Percentiles rank a stretch among this genome's conserved stretches.
Conservation (phyloP, 768 basidiomycete genomes). For the Rossbeevera mucosa region DNA sequence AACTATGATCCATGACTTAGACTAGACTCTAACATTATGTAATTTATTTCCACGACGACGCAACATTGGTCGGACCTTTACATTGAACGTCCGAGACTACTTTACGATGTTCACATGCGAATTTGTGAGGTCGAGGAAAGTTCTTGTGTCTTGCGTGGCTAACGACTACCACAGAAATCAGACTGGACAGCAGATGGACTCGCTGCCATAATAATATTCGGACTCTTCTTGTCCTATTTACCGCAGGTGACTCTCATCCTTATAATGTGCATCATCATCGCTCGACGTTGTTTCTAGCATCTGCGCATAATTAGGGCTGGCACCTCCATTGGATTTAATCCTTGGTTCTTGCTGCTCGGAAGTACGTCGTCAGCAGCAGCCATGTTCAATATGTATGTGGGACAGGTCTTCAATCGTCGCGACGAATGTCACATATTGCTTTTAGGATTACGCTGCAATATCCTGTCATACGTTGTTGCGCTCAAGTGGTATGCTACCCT, state of each 20-base stretch:
- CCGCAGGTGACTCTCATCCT: slow-evolving; percentile 56
- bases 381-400: slow-evolving; percentile 74
- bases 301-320: slow-evolving; percentile 71
- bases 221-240: slow-evolving; percentile 76
- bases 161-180: slow-evolving; percentile 47
- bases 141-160: neutral
- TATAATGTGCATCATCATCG: neutral
- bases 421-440: neutral
- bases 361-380: slow-evolving; percentile 78
- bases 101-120: slow-evolving; percentile 11
- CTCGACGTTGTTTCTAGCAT: slow-evolving; percentile 44
- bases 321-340: slow-evolving; percentile 87
- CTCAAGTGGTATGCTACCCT: slow-evolving; percentile 53
- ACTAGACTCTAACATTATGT: too few relatives aligned
- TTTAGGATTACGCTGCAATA: slow-evolving; percentile 79
- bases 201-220: slow-evolving; percentile 64
- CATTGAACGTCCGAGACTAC: too few relatives aligned
- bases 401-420: neutral
- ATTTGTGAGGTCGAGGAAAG: slow-evolving; percentile 14
- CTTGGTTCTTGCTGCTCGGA: slow-evolving; percentile 87
- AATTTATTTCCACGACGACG: too few relatives aligned
- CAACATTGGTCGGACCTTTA: too few relatives aligned
- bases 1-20: too few relatives aligned
- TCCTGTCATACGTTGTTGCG: slow-evolving; percentile 77
- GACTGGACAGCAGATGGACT: slow-evolving; percentile 61